These are phyloP conservation scores for Triangularia verruculosa DNA, from an alignment of 2,329 filamentous ascomycete genomes.

Conservation along the genomic window DNA sequence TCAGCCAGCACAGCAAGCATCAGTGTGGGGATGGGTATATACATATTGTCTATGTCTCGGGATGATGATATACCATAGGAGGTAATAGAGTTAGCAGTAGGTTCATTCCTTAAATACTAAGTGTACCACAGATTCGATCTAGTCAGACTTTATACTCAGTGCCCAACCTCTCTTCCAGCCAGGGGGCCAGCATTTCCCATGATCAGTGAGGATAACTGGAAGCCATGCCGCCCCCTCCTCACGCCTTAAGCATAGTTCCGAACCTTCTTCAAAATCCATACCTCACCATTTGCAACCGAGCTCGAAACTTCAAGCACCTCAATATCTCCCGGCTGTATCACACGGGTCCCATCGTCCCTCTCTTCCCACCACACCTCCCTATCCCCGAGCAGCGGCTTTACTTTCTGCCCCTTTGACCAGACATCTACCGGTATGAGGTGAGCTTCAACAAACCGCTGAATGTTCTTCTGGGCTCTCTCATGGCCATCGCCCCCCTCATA, in stretches of 20 bases:
- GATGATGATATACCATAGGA: no score
- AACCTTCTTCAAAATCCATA: conserved; percentile 68
- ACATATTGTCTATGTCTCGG: no score
- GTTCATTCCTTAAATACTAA: no score
- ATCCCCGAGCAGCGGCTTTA: conserved; percentile 61
- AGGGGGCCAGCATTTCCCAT: background rate
- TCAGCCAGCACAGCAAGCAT: background rate
- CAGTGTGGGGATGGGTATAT: background rate
- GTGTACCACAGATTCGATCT: background rate
- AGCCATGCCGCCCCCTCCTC: background rate
- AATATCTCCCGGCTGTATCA: conserved; percentile 75
- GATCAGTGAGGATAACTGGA: background rate
- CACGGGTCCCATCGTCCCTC: conserved; percentile 61
- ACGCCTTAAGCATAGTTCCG: conserved; percentile 42
- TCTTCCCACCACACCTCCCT: conserved; percentile 84
- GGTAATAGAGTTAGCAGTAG: no score
- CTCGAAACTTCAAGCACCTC: conserved; percentile 73
- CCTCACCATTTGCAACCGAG: conserved; percentile 80
- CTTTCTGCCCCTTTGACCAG: conserved; percentile 67
- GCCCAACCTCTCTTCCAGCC: background rate
- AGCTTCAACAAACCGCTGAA: conserved; percentile 78
- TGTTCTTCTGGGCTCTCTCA: conserved; percentile 72
- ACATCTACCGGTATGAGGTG: conserved; percentile 75
- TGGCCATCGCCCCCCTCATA: conserved; percentile 75
- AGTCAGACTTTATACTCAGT: background rate